Evolutionary conservation across 176 grass and related monocot species (phyloP).

Genomic region (Carex parvula): DNA sequence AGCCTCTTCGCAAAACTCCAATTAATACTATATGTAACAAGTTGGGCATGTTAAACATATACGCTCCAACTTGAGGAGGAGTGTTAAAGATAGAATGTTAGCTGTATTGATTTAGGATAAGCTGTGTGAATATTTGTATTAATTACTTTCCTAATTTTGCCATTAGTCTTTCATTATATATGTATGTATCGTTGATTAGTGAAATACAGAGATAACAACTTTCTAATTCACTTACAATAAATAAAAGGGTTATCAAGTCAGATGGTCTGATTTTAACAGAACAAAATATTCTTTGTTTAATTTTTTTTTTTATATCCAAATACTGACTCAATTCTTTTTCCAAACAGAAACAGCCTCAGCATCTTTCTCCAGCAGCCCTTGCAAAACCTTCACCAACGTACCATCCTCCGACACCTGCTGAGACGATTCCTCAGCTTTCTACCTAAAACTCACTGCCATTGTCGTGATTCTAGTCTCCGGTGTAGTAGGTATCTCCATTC

Average conservation of each 20-base stretch:
- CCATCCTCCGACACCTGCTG: conserved; percentile 30
- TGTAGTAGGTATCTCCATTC: conserved; percentile 44
- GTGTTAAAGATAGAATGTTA: no score
- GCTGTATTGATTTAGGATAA: no score
- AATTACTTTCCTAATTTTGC: no score
- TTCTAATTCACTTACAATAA: no score
- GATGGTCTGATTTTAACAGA: background rate
- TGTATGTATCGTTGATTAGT: no score
- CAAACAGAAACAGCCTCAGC: conserved; percentile 13
- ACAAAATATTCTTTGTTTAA: background rate
- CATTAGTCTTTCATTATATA: no score
- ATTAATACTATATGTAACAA: no score
- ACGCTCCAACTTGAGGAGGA: no score
- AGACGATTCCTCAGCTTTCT: conserved; percentile 39
- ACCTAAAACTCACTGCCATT: conserved; percentile 60
- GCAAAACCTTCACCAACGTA: background rate
- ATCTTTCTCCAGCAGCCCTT: conserved; percentile 5
- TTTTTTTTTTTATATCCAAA: background rate
- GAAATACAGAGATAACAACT: no score
- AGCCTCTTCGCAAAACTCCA: no score
- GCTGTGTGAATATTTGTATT: no score
- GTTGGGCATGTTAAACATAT: no score
- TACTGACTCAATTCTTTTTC: background rate
- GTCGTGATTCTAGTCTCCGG: conserved; percentile 45
- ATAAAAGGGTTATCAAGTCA: background rate